Evolutionary conservation across 2,329 filamentous ascomycete species (phyloP).

Genomic region (Epichloe uncinata): DNA sequence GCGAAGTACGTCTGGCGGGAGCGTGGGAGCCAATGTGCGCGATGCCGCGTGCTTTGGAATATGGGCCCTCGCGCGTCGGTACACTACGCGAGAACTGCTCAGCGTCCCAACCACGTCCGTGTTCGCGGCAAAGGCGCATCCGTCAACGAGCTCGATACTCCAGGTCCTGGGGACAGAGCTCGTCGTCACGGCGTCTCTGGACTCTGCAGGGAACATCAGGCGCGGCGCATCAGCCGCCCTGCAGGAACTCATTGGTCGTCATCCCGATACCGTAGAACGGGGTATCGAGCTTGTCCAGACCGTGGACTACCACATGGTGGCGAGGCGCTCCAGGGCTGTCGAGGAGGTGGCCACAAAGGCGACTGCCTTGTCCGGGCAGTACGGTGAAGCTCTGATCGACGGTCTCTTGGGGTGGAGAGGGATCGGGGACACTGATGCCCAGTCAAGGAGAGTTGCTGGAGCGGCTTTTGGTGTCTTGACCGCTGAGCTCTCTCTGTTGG

Average conservation of each 20-base stretch:
- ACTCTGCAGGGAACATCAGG: conserved; percentile 85
- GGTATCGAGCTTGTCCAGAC: conserved; percentile 80
- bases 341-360: conserved; percentile 60
- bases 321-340: conserved; percentile 72
- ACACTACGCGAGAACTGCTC: conserved; percentile 65
- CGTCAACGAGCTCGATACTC: conserved; percentile 37
- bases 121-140: conserved; percentile 25
- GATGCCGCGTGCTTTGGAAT: conserved; percentile 95
- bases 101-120: conserved; percentile 40
- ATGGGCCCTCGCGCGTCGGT: conserved; percentile 82
- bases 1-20: conserved; percentile 69
- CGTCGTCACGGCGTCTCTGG: conserved; percentile 68
- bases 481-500: conserved; percentile 22
- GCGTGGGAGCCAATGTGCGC: conserved; percentile 77
- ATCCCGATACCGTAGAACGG: conserved; percentile 69
- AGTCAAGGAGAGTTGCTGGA: conserved; percentile 60
- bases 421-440: conserved; percentile 63
- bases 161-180: conserved; percentile 73
- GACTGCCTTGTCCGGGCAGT: conserved; percentile 53
- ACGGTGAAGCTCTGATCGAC: conserved; percentile 55
- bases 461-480: conserved; percentile 51
- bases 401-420: conserved; percentile 76
- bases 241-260: conserved; percentile 85
- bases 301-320: conserved; percentile 88
- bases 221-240: conserved; percentile 85